A percentile compares a stretch with the other conserved stretches of the same genome.
Conservation (phyloP, 495 filamentous ascomycete species). For the Neurospora sp. region DNA sequence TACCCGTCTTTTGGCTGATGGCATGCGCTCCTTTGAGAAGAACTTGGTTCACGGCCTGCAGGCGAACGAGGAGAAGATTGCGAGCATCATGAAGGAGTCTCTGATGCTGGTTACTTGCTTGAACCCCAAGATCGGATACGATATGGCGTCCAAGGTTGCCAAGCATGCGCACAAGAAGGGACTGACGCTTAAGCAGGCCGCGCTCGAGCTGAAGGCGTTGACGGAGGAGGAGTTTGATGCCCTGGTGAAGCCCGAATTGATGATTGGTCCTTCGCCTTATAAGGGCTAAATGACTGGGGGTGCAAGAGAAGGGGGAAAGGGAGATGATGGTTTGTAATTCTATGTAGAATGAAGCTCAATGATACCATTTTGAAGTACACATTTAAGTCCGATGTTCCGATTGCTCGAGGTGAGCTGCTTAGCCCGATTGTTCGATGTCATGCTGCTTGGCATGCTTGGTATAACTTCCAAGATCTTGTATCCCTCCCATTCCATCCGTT, state of each 20-base stretch:
- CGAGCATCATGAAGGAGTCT: conserved; percentile 75
- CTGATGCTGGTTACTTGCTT: conserved; percentile 98
- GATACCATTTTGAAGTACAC: not conserved
- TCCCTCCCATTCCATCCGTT: too few relatives aligned
- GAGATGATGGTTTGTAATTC: not conserved
- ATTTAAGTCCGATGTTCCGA: too few relatives aligned
- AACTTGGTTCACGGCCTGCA: conserved; percentile 82
- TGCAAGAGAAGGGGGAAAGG: not conserved
- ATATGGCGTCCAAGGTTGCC: conserved; percentile 94
- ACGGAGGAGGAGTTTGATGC: conserved; percentile 87
- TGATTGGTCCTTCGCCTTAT: conserved; percentile 71
- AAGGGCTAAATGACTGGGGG: conserved; percentile 19
- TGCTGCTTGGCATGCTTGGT: too few relatives aligned
- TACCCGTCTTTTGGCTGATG: conserved; percentile 73
- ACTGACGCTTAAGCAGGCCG: conserved; percentile 80
- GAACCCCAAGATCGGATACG: conserved; percentile 97
- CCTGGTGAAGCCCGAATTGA: conserved; percentile 89
- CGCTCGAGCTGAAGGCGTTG: conserved; percentile 85
- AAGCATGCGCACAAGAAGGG: conserved; percentile 99
- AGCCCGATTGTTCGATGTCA: too few relatives aligned
- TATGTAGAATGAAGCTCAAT: not conserved
- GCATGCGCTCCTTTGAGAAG: conserved; percentile 89
- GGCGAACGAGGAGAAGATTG: conserved; percentile 88
- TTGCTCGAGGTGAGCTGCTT: too few relatives aligned
- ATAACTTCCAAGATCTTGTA: too few relatives aligned